phyloP scores from a whole-genome alignment of 306 rosid genomes.

The Medicago lupulina region DNA sequence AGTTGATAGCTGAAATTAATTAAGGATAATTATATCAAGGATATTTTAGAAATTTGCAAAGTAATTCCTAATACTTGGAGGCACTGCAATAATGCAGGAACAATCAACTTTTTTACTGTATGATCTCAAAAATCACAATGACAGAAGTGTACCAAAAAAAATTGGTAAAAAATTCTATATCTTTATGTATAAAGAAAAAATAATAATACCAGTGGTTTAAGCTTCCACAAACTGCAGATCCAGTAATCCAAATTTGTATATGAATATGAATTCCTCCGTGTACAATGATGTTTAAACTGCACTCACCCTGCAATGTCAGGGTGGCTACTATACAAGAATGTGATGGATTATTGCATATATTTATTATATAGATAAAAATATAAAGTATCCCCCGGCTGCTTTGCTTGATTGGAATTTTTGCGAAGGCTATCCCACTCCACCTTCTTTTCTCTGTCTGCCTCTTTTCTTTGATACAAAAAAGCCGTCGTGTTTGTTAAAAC shows the following conservation, averaged over 20 bases:
- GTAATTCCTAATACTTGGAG: not conserved
- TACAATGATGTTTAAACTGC: slow-evolving; percentile 64
- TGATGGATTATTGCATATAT: slow-evolving; percentile 65
- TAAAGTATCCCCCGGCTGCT: slow-evolving; percentile 51
- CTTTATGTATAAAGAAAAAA: slow-evolving; percentile 3
- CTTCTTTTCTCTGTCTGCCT: slow-evolving; percentile 41
- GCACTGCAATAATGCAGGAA: slow-evolving; percentile 13
- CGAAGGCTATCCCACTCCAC: slow-evolving; percentile 44
- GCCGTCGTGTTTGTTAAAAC: slow-evolving; percentile 47
- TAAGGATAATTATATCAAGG: not conserved
- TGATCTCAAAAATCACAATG: slow-evolving; percentile 33
- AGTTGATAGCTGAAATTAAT: not conserved
- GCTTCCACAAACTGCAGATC: slow-evolving; percentile 54
- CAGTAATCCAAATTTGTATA: slow-evolving; percentile 62
- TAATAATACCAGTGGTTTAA: slow-evolving; percentile 44
- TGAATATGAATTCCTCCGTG: slow-evolving; percentile 55
- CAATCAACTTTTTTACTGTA: slow-evolving; percentile 28
- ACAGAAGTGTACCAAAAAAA: not conserved
- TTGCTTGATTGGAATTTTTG: slow-evolving; percentile 49
- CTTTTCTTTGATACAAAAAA: slow-evolving; percentile 47
- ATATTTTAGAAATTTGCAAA: not conserved
- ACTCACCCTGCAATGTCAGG: slow-evolving; percentile 86
- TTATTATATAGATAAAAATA: slow-evolving; percentile 42
- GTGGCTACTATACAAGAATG: slow-evolving; percentile 91
- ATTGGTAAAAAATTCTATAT: not conserved